These are phyloP conservation scores for Pestalotiopsis sp. DNA, from an alignment of 2,329 filamentous ascomycete genomes.

Conservation along the genomic window DNA sequence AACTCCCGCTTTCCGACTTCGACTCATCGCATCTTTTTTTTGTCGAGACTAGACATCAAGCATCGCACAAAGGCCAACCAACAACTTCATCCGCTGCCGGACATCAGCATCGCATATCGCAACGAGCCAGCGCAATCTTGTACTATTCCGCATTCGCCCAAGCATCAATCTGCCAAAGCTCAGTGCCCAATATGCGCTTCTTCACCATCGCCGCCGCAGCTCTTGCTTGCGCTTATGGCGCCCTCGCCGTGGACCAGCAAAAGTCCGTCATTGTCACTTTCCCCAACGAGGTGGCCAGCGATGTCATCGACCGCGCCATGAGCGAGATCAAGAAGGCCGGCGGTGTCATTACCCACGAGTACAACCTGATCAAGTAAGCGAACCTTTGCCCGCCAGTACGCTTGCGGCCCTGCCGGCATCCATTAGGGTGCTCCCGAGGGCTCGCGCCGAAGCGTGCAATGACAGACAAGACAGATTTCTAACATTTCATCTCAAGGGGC, in stretches of 20 bases:
- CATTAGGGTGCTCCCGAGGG: too few species aligned
- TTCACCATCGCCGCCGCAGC: slow-evolving; percentile 54
- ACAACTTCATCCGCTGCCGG: not conserved
- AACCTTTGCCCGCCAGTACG: not conserved
- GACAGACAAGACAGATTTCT: not conserved
- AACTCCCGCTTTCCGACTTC: not conserved
- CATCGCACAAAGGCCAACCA: not conserved
- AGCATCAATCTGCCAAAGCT: not conserved
- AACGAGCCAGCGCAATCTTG: not conserved
- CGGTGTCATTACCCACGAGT: slow-evolving; percentile 79
- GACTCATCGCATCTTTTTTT: not conserved
- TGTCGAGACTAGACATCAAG: not conserved
- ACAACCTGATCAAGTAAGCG: slow-evolving; percentile 67
- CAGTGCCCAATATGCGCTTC: slow-evolving; percentile 59
- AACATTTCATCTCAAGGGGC: slow-evolving; percentile 53
- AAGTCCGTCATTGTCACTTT: slow-evolving; percentile 82
- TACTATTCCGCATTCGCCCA: not conserved
- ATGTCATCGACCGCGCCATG: slow-evolving; percentile 72
- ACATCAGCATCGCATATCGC: not conserved
- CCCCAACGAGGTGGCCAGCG: slow-evolving; percentile 67
- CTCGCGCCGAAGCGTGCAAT: not conserved
- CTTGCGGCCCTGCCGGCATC: not conserved
- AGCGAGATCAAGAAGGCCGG: slow-evolving; percentile 69
- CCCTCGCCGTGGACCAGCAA: slow-evolving; percentile 64
- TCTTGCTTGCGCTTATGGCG: slow-evolving; percentile 60